Evolutionary conservation across 2,329 filamentous ascomycete genomes (phyloP), one percentile per base, ranked within the genome.

Genomic region (Fusarium sp.): DNA sequence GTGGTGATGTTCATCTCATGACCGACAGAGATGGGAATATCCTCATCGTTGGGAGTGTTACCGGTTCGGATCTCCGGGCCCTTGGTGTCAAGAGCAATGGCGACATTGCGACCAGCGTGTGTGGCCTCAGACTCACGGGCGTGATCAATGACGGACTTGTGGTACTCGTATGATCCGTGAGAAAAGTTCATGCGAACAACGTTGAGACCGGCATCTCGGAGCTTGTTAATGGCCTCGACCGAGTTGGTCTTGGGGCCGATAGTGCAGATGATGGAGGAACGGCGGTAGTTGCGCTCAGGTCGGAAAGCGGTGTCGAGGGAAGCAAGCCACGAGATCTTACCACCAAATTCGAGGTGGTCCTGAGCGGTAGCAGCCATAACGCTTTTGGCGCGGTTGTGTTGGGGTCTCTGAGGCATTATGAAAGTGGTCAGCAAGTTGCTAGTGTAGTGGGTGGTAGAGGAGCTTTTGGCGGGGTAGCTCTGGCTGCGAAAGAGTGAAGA

Each of bases 131-230:
- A 96, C 79, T 92, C 88, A 78, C 94, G 93, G 74, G 95, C 89
- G 85, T 99, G 91, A 87, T 99, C 94, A 78, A 99, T 98, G 80
- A 99, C 96, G 69, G 94, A 95, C 88, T 98, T 94, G 85, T 97
- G 94, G 86, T 98, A 99, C 85, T 94, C 94, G 83, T 98, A 96
- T 73, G 79, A 80, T 65, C 81, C 81, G 70, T 83, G 94, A 92
- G 81, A 97, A 82, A 98, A 98, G 92, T 99, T 99, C 96, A 99
- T 99, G 85, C 96, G 95, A 75, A 98, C 96, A 74, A 99, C 94
- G 84, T 98, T 98, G 77, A 98, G 91, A 83, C 96, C 96, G 72
- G 91, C 92, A 79, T 87, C 88, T 81, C 95, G 93, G 77, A 99
- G 92, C 81, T 91, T 88, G 84, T 98, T 98, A 85, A 99, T 97